Base-by-base conservation (phyloP, 805 yeast genomes). In the Candida coleopterorum region DNA sequence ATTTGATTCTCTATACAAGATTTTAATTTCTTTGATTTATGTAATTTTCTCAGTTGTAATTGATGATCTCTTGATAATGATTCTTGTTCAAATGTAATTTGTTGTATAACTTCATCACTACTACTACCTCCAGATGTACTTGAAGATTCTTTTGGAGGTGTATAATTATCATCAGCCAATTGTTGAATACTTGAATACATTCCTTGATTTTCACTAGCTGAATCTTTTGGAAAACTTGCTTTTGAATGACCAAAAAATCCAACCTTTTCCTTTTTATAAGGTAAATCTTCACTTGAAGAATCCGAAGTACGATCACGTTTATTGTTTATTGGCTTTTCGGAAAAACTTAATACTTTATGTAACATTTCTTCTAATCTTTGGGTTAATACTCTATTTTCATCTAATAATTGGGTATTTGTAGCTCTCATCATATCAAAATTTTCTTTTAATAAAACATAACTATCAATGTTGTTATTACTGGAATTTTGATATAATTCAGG, bases 161-260 rank as follows among this genome's bases (percentile, higher is more conserved):
- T 21, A 28, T 18, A 28, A 15, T 35, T 18, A 22, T 34, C 37
- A 12, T 15, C 12, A n/a, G n/a, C n/a, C n/a, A n/a, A n/a, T 6
- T 18, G 8, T 12, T 23, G 6, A 30, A 31, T 35, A 5, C 5
- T 24, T 14, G 38, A 35, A 30, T 35, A 27, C 30, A 35, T 27
- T 18, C 38, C 38, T 30, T 35, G 38, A 17, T 35, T 35, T 14
- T 24, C 29, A 30, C 38, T 35, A 11, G 38, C 38, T 6, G 38
- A 35, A 30, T 28, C 38, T 30, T 25, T 29, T 4, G 38, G 38
- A 18, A 35, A 35, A 25, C 38, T 28, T 4, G 23, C n/a, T 29
- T 30, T 29, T 12, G 38, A 35, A 26, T 28, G 38, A 17, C 38
- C 38, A 20, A 35, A 35, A 28, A 35, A 29, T 11, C 38, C 38